Conservation (phyloP, 176 grass and related monocot genomes). For the Carex myosuroides region DNA sequence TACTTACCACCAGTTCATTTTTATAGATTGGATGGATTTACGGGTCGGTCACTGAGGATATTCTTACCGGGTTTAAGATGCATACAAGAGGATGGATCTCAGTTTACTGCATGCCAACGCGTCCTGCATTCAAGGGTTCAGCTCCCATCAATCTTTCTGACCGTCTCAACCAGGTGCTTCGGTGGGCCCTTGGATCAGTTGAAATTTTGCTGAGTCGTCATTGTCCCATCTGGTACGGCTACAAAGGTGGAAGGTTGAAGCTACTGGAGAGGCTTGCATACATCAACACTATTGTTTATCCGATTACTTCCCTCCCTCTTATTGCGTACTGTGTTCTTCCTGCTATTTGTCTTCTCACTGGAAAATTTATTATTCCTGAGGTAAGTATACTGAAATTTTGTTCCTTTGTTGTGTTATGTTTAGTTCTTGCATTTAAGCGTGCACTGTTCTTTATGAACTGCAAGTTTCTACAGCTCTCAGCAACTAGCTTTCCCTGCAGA, state of each 20-base stretch:
- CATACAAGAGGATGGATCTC: conserved; percentile 82
- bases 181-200: conserved; percentile 82
- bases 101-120: conserved; percentile 79
- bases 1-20: neutral
- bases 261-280: conserved; percentile 82
- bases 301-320: conserved; percentile 76
- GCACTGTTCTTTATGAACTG: neutral
- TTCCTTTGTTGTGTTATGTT: neutral
- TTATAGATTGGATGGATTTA: conserved; percentile 95
- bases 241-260: conserved; percentile 57
- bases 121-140: conserved; percentile 71
- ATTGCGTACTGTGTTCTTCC: conserved; percentile 75
- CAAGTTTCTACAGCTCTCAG: neutral
- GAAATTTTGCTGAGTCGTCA: conserved; percentile 84
- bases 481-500: neutral
- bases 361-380: conserved; percentile 89
- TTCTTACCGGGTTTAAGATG: conserved; percentile 88
- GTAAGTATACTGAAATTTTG: conserved; percentile 24
- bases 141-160: conserved; percentile 89
- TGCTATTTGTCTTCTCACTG: conserved; percentile 79
- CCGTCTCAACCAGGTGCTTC: conserved; percentile 84
- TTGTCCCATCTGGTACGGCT: conserved; percentile 95
- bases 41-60: conserved; percentile 81
- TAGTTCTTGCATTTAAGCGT: neutral
- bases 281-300: conserved; percentile 89